Evolutionary conservation across 73 alveolate species (phyloP), one percentile per base, ranked within the genome.

Genomic region (Paramecium pentaurelia): DNA sequence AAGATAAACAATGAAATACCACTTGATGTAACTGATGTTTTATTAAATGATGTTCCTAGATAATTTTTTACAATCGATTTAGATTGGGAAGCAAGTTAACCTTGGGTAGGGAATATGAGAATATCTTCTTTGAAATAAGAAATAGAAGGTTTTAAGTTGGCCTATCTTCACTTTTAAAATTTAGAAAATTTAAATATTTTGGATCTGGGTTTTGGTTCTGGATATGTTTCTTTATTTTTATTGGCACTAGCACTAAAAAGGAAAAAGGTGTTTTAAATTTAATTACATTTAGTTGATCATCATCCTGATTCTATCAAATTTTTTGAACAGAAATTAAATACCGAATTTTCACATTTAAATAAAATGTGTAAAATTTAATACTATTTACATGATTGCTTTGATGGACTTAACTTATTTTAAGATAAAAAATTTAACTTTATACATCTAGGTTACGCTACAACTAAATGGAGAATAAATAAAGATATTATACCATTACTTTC

Each of bases 141-240:
- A 25, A 80, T 49, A 0, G 28, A 42, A 45, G 71, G 77, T 6
- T 47, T 80, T 80, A 49, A 18, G 16, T 6, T 32, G 58, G 91
- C 91, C 51, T 80, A 45, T 75, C 37, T 14, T 18, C 47, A 30
- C 22, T 38, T 75, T 75, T 8, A 80, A 12, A 27, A 80, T 45
- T 2, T 18, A n/a, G 8, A 2, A 0, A 77, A 80, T 16, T 32
- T 80, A 42, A 27, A 34, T 10, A 80, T 80, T 20, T 80, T 80
- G 34, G 91, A 80, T 80, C 10, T 80, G 8, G 91, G 91, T 16
- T 80, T 44, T 44, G 91, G 91, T 8, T 27, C 75, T 20, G 91
- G 91, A 7, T 80, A 80, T 80, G 27, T 28, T n/a, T 32, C 77
- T 6, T 47, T 80, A 0, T 32, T 80, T 0, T 44, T 80, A 6